A percentile compares a stretch with the other conserved stretches of the same genome.
phyloP scores from a whole-genome alignment of 306 rosid genomes.

The Parietaria judaica region DNA sequence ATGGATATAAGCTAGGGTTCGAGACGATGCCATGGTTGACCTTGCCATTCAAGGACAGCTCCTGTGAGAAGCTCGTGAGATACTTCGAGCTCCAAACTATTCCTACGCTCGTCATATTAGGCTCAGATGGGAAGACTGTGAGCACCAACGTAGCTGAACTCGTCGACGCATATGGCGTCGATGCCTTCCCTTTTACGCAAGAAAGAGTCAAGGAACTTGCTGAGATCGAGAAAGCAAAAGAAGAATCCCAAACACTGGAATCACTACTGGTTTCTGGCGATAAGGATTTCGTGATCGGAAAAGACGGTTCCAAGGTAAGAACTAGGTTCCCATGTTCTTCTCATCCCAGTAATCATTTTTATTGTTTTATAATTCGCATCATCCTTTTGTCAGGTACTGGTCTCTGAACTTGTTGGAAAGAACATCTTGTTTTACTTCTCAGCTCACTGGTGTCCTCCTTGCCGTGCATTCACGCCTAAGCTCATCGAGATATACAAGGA shows the following conservation, averaged over 20 bases:
- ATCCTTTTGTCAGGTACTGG: constrained; percentile 37
- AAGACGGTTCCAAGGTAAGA: constrained; percentile 34
- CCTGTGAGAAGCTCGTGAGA: constrained; percentile 23
- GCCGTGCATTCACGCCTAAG: constrained; percentile 68
- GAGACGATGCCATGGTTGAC: constrained; percentile 38
- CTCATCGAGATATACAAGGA: constrained; percentile 47
- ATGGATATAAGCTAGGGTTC: constrained; percentile 20
- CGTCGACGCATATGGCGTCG: constrained; percentile 35
- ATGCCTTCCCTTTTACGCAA: constrained; percentile 38
- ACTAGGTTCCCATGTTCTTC: not conserved
- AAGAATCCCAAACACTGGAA: constrained; percentile 35
- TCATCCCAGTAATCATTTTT: not conserved
- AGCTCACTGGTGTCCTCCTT: constrained; percentile 79
- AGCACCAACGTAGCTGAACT: constrained; percentile 27
- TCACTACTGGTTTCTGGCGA: constrained; percentile 39
- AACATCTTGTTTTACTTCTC: constrained; percentile 73
- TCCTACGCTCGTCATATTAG: constrained; percentile 36
- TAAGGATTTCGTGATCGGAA: constrained; percentile 29
- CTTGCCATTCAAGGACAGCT: constrained; percentile 38
- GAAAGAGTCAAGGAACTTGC: constrained; percentile 37
- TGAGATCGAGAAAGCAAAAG: constrained; percentile 35
- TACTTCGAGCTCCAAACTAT: constrained; percentile 32
- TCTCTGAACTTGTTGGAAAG: constrained; percentile 60
- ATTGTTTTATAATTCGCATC: not conserved
- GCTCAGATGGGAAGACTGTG: constrained; percentile 42